phyloP scores from a whole-genome alignment of 1,284 basidiomycete genomes.

The Xanthoconium separans region DNA sequence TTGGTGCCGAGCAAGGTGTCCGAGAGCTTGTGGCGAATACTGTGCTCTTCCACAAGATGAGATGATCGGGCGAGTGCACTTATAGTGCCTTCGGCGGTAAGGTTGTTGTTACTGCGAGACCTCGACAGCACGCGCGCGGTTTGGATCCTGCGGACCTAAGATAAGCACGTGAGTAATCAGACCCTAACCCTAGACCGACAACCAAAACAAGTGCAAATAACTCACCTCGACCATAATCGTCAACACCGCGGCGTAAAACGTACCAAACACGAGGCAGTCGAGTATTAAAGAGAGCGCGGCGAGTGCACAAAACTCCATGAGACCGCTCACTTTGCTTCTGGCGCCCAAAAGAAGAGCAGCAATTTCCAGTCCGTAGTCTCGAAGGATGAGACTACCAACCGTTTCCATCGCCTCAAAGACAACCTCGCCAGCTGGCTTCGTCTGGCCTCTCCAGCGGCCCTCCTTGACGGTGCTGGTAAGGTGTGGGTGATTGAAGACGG shows the following conservation, averaged over 20 bases:
- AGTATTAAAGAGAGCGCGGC: slow-evolving; percentile 84
- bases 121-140: slow-evolving; percentile 43
- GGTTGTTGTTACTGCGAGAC: slow-evolving; percentile 34
- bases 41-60: slow-evolving; percentile 21
- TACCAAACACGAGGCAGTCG: slow-evolving; percentile 88
- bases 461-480: slow-evolving; percentile 53
- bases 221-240: slow-evolving; percentile 92
- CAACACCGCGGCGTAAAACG: slow-evolving; percentile 88
- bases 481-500: slow-evolving; percentile 88
- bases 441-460: slow-evolving; percentile 43
- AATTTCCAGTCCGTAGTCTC: slow-evolving; percentile 93
- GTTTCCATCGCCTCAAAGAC: slow-evolving; percentile 81
- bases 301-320: slow-evolving; percentile 94
- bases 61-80: slow-evolving; percentile 29
- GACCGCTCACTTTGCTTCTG: slow-evolving; percentile 83
- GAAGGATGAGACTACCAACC: slow-evolving; percentile 81
- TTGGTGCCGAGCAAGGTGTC: slow-evolving; percentile 63
- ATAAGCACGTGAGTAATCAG: slow-evolving; percentile 1
- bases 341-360: slow-evolving; percentile 88
- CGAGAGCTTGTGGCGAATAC: slow-evolving; percentile 46
- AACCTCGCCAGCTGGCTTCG: slow-evolving; percentile 81
- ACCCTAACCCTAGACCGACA: slow-evolving; percentile 20
- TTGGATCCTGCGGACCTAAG: slow-evolving; percentile 51
- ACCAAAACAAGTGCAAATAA: slow-evolving; percentile 17
- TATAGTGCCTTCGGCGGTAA: slow-evolving; percentile 31